Conservation (phyloP, 129 eudicot species). For the Flaveria trinervia region DNA sequence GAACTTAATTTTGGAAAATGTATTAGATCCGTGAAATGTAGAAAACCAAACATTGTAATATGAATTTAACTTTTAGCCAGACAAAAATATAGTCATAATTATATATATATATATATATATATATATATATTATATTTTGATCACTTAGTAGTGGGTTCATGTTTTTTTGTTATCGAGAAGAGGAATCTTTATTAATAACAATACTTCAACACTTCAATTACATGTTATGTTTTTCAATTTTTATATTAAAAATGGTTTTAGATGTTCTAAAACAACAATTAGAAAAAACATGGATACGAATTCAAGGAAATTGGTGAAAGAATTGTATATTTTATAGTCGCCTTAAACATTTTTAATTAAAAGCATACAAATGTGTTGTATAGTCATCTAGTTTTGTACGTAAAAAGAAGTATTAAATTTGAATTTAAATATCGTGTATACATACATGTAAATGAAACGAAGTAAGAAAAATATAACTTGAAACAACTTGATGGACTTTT, state of each 20-base stretch:
- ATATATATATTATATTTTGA: background rate
- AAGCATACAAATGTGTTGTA: too few species aligned
- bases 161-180: background rate
- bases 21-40: conserved; percentile 51
- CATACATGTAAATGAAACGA: too few species aligned
- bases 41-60: conserved; percentile 63
- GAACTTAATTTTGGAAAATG: conserved; percentile 52
- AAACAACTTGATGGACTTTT: too few species aligned
- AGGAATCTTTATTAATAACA: too few species aligned
- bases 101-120: too few species aligned
- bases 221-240: background rate
- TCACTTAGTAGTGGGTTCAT: background rate
- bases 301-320: background rate
- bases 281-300: background rate
- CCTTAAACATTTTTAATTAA: background rate
- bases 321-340: background rate
- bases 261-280: background rate
- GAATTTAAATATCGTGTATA: too few species aligned
- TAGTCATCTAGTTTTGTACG: too few species aligned
- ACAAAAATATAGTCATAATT: conserved; percentile 38
- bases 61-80: conserved; percentile 35
- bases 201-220: background rate
- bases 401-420: too few species aligned
- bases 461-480: too few species aligned
- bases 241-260: background rate